Percentiles rank a stretch among this genome's conserved stretches.
Conservation (phyloP, 2,329 filamentous ascomycete genomes). For the Aspergillus tamarii region DNA sequence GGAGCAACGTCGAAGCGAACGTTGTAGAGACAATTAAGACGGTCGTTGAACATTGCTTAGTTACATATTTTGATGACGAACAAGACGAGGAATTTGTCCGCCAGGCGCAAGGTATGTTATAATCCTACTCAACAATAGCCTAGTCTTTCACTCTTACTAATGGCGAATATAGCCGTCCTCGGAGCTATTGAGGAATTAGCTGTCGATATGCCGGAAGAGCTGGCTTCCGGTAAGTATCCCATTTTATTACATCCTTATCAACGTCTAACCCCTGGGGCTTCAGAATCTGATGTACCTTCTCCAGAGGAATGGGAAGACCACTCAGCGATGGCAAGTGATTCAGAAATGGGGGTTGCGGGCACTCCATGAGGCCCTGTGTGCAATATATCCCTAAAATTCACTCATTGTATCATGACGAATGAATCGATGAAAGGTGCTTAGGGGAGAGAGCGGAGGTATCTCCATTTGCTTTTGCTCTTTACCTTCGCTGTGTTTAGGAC, state of each 20-base stretch:
- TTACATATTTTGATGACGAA: conserved; percentile 41
- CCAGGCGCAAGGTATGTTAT: conserved; percentile 39
- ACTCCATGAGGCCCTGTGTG: conserved; percentile 33
- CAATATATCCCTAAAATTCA: conserved; percentile 5
- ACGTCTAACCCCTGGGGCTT: conserved; percentile 25
- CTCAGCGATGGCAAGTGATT: conserved; percentile 45
- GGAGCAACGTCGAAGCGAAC: conserved; percentile 37
- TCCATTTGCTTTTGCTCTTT: conserved; percentile 6
- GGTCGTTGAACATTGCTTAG: conserved; percentile 44
- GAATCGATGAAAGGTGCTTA: conserved; percentile 25
- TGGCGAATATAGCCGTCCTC: conserved; percentile 30
- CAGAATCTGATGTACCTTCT: conserved; percentile 46
- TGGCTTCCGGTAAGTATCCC: conserved; percentile 41
- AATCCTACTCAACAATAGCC: neutral
- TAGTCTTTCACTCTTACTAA: conserved; percentile 6
- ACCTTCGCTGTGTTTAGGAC: conserved; percentile 16
- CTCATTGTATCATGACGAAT: conserved; percentile 30
- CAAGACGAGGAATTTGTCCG: conserved; percentile 38
- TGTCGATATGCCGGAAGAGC: conserved; percentile 42
- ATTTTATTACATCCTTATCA: conserved; percentile 22
- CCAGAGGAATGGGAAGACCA: conserved; percentile 48
- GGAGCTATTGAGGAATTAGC: conserved; percentile 39
- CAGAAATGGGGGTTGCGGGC: conserved; percentile 42
- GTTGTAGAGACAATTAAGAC: conserved; percentile 40
- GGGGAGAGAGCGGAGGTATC: neutral